phyloP scores from a whole-genome alignment of 2,329 filamentous ascomycete genomes.

The Pseudonectria buxi region DNA sequence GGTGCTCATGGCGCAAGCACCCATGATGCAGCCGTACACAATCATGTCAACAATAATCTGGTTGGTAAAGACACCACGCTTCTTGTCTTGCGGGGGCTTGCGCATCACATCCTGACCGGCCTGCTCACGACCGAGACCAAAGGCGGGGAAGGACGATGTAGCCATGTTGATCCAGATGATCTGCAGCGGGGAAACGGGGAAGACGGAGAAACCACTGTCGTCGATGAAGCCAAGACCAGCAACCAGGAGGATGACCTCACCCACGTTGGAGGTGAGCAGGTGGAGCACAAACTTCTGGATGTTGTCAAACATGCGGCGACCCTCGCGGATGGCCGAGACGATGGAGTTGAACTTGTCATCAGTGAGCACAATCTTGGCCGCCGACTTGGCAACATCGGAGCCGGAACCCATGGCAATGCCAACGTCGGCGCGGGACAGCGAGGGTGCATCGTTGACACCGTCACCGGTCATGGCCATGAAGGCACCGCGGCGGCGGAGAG shows the following conservation, averaged over 20 bases:
- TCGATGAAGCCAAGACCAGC: slow-evolving; percentile 81
- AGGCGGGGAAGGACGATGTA: slow-evolving; percentile 79
- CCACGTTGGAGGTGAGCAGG: slow-evolving; percentile 73
- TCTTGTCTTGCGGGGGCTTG: slow-evolving; percentile 67
- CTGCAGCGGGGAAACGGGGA: slow-evolving; percentile 77
- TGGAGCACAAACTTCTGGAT: slow-evolving; percentile 84
- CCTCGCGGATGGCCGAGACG: slow-evolving; percentile 74
- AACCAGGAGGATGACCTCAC: slow-evolving; percentile 73
- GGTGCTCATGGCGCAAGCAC: slow-evolving; percentile 56
- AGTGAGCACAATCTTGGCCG: slow-evolving; percentile 73
- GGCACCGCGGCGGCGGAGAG: slow-evolving; percentile 66
- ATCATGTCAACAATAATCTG: slow-evolving; percentile 75
- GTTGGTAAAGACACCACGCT: slow-evolving; percentile 65
- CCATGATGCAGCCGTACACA: slow-evolving; percentile 74
- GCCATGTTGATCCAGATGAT: slow-evolving; percentile 96
- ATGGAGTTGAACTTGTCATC: slow-evolving; percentile 88
- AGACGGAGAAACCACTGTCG: slow-evolving; percentile 63
- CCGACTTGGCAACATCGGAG: slow-evolving; percentile 79
- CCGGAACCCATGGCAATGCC: slow-evolving; percentile 89
- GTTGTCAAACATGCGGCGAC: slow-evolving; percentile 79
- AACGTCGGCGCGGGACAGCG: slow-evolving; percentile 72
- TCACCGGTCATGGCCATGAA: slow-evolving; percentile 88
- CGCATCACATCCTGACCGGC: slow-evolving; percentile 72
- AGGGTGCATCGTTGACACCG: slow-evolving; percentile 81
- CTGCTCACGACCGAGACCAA: slow-evolving; percentile 75